A percentile compares a stretch with the other conserved stretches of the same genome.
Conservation (phyloP, 106 monocot genomes). For the Platanthera zijinensis region DNA sequence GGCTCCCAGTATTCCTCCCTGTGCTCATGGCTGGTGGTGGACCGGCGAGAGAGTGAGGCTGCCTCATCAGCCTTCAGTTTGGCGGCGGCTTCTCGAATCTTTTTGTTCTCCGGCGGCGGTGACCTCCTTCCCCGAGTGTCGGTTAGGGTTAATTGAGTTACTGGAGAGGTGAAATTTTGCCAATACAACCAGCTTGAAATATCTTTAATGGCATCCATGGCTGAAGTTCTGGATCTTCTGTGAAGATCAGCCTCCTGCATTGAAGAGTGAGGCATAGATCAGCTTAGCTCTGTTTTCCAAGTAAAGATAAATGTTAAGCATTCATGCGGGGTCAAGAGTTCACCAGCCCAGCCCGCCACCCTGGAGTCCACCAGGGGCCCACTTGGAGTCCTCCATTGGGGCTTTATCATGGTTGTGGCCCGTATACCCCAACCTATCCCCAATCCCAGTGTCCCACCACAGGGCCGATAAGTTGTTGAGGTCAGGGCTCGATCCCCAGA, state of each 20-base stretch:
- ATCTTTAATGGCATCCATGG: conserved; percentile 54
- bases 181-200: conserved; percentile 73
- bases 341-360: too few species aligned
- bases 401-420: too few species aligned
- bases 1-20: not conserved
- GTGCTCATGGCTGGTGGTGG: not conserved
- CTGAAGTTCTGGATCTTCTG: conserved; percentile 36
- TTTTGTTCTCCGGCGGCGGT: not conserved
- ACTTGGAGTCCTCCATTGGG: too few species aligned
- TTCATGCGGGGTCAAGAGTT: too few species aligned
- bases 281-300: not conserved
- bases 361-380: too few species aligned
- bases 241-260: conserved; percentile 38
- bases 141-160: not conserved
- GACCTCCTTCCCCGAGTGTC: conserved; percentile 8
- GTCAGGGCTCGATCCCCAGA: too few species aligned
- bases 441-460: too few species aligned
- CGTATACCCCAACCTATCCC: too few species aligned
- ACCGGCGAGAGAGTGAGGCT: not conserved
- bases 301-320: too few species aligned
- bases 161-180: conserved; percentile 16
- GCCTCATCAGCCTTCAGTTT: not conserved
- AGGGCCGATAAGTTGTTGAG: too few species aligned
- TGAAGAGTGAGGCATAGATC: not conserved
- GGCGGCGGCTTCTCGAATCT: not conserved